A percentile compares a stretch with the other conserved stretches of the same genome.
These are phyloP conservation scores for Naganishia vaughanmartiniae DNA, from an alignment of 768 basidiomycete genomes.

Conservation along the genomic window DNA sequence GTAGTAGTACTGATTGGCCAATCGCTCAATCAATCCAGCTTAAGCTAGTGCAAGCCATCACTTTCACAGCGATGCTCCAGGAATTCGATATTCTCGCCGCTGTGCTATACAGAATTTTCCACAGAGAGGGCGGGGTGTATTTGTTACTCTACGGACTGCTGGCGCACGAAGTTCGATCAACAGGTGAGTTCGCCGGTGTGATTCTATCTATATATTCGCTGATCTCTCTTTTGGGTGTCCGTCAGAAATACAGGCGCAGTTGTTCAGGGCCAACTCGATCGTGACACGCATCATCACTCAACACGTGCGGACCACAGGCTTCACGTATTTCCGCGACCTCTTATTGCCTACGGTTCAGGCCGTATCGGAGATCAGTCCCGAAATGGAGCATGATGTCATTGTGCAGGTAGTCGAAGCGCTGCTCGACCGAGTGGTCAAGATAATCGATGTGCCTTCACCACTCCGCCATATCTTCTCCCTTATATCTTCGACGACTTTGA, in stretches of 20 bases:
- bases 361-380: conserved; percentile 58
- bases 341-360: conserved; percentile 73
- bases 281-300: conserved; percentile 81
- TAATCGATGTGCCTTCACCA: conserved; percentile 13
- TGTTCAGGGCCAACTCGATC: conserved; percentile 84
- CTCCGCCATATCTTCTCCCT: conserved; percentile 22
- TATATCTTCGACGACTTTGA: conserved; percentile 23
- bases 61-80: conserved; percentile 70
- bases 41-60: conserved; percentile 54
- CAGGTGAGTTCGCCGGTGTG: conserved; percentile 57
- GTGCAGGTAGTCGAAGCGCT: conserved; percentile 55
- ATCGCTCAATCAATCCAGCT: conserved; percentile 54
- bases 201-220: background rate
- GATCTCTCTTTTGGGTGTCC: background rate
- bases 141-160: conserved; percentile 76
- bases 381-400: conserved; percentile 26
- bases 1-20: conserved; percentile 6
- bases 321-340: conserved; percentile 79
- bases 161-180: conserved; percentile 74
- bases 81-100: conserved; percentile 78
- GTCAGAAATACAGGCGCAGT: conserved; percentile 71
- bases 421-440: conserved; percentile 39
- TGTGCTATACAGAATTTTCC: conserved; percentile 80
- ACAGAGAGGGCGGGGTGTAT: conserved; percentile 70
- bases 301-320: conserved; percentile 85